Base-by-base conservation (phyloP, 2,329 filamentous ascomycete genomes). In the Colletotrichum tofieldiae region DNA sequence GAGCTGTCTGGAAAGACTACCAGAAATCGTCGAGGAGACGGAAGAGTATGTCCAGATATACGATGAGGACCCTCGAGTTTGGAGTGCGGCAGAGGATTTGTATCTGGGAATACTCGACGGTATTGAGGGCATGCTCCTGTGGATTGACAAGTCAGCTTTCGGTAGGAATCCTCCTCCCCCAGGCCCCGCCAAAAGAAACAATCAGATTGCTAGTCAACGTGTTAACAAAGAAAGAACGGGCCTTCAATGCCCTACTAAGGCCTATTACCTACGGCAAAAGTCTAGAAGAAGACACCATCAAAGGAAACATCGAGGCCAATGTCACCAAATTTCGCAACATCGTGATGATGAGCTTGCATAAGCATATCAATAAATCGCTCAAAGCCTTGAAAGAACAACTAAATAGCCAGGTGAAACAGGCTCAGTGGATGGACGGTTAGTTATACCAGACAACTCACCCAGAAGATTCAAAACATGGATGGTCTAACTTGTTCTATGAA, bases 31-130 rank as follows among this genome's bases (percentile, higher is more conserved):
- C 0, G 52, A 45, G 4, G 58, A 47, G 35, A 68, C 66, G 1
- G 59, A 58, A 26, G 37, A 8, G 12, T 68, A 68, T 23, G 66
- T 68, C 1, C 51, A 68, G 0, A 64, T 68, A 4, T 68, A 63
- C 4, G 41, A 58, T 20, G 66, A 68, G 1, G 66, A 68, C 18
- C 32, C 66, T 5, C n/a, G 39, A 8, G 59, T 68, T 4, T 68
- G 59, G 66, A 51, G 11, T 14, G 66, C 66, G 1, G 66, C 66
- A 0, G 66, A 68, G 12, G 41, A 58, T 14, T n/a, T 68, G 9
- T 68, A 63, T 16, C n/a, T 68, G 3, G 66, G 66, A 29, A 64
- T 68, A 5, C 66, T 68, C 3, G 59, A 63, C 20, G 66, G 59
- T 5, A 51, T 68, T 0, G 66, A 68, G 32, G 60, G 59, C 4